Percentiles rank a stretch among this genome's conserved stretches.
These are phyloP conservation scores for Oryza australiensis DNA, from an alignment of 176 grass and related monocot genomes.

Conservation along the genomic window DNA sequence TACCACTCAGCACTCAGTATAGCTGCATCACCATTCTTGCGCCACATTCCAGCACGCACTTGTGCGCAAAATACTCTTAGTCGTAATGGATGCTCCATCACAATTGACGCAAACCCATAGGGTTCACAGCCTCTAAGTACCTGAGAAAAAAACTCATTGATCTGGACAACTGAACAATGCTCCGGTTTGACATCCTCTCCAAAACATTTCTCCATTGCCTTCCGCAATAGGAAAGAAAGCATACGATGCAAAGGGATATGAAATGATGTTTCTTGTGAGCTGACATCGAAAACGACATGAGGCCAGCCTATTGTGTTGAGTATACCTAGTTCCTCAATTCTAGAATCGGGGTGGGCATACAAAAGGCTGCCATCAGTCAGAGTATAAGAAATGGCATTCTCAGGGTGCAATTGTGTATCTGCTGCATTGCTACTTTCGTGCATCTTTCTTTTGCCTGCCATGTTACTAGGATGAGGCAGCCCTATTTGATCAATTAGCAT, in stretches of 20 bases:
- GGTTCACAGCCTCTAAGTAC: constrained; percentile 61
- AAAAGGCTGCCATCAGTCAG: constrained; percentile 65
- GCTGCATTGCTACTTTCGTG: constrained; percentile 29
- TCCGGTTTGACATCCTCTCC: constrained; percentile 58
- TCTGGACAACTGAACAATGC: constrained; percentile 41
- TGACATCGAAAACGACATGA: constrained; percentile 80
- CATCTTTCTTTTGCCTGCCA: constrained; percentile 44
- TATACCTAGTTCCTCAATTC: constrained; percentile 66
- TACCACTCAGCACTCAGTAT: constrained; percentile 84
- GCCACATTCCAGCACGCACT: constrained; percentile 98
- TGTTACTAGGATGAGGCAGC: constrained; percentile 21
- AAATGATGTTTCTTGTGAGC: constrained; percentile 95
- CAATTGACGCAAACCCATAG: constrained; percentile 75
- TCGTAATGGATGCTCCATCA: constrained; percentile 97
- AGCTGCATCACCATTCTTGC: constrained; percentile 94
- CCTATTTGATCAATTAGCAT: constrained; percentile 44
- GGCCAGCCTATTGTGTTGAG: constrained; percentile 71
- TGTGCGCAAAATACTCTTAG: constrained; percentile 94
- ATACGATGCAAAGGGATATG: constrained; percentile 96
- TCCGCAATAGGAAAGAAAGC: constrained; percentile 84
- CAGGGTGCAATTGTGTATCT: constrained; percentile 37
- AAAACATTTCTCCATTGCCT: constrained; percentile 64
- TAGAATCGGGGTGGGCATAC: constrained; percentile 58
- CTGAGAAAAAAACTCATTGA: constrained; percentile 65
- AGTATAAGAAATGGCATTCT: constrained; percentile 50